Evolutionary conservation across 2,329 filamentous ascomycete species (phyloP), one percentile per base, ranked within the genome.

Genomic region (Xylaria sp.): DNA sequence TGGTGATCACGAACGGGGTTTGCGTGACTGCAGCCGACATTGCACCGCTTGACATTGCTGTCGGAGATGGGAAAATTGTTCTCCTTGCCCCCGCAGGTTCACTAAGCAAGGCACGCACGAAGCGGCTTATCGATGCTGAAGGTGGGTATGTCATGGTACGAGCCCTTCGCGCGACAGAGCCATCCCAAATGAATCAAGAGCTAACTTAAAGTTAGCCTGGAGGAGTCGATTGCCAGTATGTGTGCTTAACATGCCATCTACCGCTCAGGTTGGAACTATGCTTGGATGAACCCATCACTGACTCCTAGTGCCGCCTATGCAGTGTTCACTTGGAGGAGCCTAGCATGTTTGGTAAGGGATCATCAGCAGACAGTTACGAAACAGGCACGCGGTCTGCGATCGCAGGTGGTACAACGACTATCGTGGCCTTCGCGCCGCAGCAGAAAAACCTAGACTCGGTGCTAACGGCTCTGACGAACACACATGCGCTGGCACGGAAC

Each of bases 321-420:
- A 82, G 63, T 62, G 81, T 82, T 0, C 81, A 82, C 63, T 75
- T 83, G n/a, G 71, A 81, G 62, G 80, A 82, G 73, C 80, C 79
- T 13, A 77, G 73, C 59, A 70, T 81, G 71, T 79, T 81, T 44
- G 77, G 77, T 53, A 76, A 76, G 63, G 76, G 77, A 1, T 71
- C 70, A 4, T 78, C 78, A 3, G 73, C 77, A 16, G 81, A 82
- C 72, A 79, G 72, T 21, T 82, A 74, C 68, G 79, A 81, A 65
- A 77, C 77, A 0, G 87, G 87, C 0, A 85, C 85, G 0, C 81
- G 87, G 9, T 85, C 82, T 25, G 87, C 87, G 4, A 82, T 89
- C 62, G 86, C 86, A 2, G 87, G 87, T 9, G 87, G 87, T 27
- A 89, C 84, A 4, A 90, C 88, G 0, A 89, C 88, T 0, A 80